These are phyloP conservation scores for Euptelea pleiosperma DNA, from an alignment of 164 flowering plant species.

Conservation along the genomic window DNA sequence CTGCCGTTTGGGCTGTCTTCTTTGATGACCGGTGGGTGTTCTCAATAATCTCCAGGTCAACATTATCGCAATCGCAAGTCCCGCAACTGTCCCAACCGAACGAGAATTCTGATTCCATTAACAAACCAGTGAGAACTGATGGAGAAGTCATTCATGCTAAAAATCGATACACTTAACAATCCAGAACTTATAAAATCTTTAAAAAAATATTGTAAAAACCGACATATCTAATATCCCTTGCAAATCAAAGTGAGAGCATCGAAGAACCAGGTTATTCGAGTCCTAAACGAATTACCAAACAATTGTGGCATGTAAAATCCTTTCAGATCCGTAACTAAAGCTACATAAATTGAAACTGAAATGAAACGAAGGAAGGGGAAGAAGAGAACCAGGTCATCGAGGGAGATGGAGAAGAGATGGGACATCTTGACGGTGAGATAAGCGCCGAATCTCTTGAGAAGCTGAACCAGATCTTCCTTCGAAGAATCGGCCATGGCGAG, in stretches of 20 bases:
- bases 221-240: not conserved
- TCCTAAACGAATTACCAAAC: not conserved
- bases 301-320: not conserved
- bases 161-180: no score
- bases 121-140: no score
- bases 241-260: not conserved
- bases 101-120: slow-evolving; percentile 54
- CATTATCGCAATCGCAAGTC: slow-evolving; percentile 67
- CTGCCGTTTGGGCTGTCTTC: slow-evolving; percentile 64
- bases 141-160: no score
- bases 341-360: not conserved
- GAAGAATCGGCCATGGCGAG: slow-evolving; percentile 63
- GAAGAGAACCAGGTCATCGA: slow-evolving; percentile 41
- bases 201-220: no score
- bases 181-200: no score
- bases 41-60: slow-evolving; percentile 81
- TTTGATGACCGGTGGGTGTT: slow-evolving; percentile 50
- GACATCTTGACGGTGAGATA: slow-evolving; percentile 72
- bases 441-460: slow-evolving; percentile 67
- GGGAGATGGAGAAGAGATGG: slow-evolving; percentile 47
- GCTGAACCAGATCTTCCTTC: slow-evolving; percentile 64
- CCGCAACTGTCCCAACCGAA: slow-evolving; percentile 73
- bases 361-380: not conserved
- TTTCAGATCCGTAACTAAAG: slow-evolving; percentile 1
- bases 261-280: not conserved